Conservation (phyloP, 257 asterid species). For the Solanum appendiculatum region DNA sequence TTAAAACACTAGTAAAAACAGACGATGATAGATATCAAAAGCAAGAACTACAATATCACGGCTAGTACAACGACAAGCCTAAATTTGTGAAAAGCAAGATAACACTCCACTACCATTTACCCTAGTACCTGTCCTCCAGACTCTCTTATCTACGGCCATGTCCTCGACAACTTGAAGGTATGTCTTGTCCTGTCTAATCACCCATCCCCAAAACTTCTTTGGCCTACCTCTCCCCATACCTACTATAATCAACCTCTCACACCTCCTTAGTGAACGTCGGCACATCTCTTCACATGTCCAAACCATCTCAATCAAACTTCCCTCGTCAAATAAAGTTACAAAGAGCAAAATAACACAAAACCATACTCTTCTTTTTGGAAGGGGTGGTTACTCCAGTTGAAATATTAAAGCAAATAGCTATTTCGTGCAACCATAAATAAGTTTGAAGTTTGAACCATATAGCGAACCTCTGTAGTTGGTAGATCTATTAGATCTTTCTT, state of each 20-base stretch:
- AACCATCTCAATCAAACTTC: not conserved
- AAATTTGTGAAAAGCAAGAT: not conserved
- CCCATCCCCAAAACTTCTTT: not conserved
- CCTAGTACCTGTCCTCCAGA: not conserved
- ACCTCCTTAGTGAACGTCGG: no score
- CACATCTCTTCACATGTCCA: not conserved
- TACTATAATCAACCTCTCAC: not conserved
- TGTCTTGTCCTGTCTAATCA: not conserved
- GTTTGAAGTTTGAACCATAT: not conserved
- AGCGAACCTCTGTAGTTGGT: not conserved
- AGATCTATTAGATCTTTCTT: no score
- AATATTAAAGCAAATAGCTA: not conserved
- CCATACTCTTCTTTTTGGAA: not conserved
- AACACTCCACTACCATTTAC: not conserved
- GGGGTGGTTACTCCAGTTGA: not conserved
- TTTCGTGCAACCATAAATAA: not conserved
- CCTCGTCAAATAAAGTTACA: not conserved
- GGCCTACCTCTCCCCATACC: not conserved
- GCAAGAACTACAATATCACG: not conserved
- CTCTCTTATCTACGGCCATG: not conserved
- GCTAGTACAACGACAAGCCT: not conserved
- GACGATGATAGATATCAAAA: not conserved
- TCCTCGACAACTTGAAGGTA: not conserved
- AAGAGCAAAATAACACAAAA: not conserved
- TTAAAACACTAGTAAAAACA: no score